A percentile compares a stretch with the other conserved stretches of the same genome.
These are phyloP conservation scores for Colletotrichum lini DNA, from an alignment of 2,329 filamentous ascomycete genomes.

Conservation along the genomic window DNA sequence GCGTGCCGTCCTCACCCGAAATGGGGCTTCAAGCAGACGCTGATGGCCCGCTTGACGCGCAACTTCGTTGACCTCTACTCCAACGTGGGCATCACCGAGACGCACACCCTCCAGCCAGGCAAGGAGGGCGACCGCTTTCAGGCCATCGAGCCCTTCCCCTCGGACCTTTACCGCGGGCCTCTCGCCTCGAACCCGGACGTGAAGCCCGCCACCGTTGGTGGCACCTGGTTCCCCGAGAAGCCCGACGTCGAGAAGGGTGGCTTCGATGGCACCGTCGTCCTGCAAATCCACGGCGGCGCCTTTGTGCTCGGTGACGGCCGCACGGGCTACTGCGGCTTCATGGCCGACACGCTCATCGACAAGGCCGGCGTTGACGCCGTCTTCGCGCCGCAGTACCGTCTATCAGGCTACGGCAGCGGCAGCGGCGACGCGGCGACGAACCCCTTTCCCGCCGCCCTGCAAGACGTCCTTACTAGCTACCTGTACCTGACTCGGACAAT, in stretches of 20 bases:
- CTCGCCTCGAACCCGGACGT: slow-evolving; percentile 37
- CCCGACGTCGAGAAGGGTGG: slow-evolving; percentile 30
- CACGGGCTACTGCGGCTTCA: slow-evolving; percentile 48
- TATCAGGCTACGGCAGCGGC: slow-evolving; percentile 43
- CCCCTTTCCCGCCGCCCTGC: slow-evolving; percentile 50
- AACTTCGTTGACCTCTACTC: slow-evolving; percentile 25
- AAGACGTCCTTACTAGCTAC: slow-evolving; percentile 52
- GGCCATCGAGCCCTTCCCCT: slow-evolving; percentile 37
- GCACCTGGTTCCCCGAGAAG: slow-evolving; percentile 46
- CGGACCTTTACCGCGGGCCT: slow-evolving; percentile 43
- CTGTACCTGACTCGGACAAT: slow-evolving; percentile 45
- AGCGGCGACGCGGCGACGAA: neutral
- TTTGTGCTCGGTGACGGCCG: slow-evolving; percentile 51
- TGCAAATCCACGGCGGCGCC: slow-evolving; percentile 53
- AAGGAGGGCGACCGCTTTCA: slow-evolving; percentile 46
- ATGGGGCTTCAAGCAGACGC: slow-evolving; percentile 31
- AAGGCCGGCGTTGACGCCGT: slow-evolving; percentile 47
- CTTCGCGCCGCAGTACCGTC: slow-evolving; percentile 52
- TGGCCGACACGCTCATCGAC: slow-evolving; percentile 45
- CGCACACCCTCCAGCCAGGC: slow-evolving; percentile 46
- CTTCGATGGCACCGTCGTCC: slow-evolving; percentile 41
- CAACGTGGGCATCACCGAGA: slow-evolving; percentile 31
- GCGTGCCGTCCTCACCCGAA: slow-evolving; percentile 28
- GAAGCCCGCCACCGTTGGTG: slow-evolving; percentile 42
- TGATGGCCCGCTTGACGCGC: slow-evolving; percentile 29